Base-by-base conservation (phyloP, 768 basidiomycete species). In the Paxillus rubicundulus region DNA sequence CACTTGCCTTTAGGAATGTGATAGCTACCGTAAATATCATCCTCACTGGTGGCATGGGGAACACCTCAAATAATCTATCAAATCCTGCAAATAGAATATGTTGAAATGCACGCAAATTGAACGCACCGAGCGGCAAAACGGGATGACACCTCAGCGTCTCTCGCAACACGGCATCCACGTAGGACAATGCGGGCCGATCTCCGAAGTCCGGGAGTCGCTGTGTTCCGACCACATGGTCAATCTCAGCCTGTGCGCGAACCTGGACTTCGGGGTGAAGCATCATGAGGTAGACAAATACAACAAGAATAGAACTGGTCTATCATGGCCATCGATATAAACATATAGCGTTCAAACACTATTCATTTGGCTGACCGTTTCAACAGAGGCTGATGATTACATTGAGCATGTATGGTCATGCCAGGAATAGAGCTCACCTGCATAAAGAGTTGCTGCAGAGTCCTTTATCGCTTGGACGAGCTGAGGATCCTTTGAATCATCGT, bases 1-100 rank as follows among this genome's bases (percentile, higher is more conserved):
- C 5, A 0, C 47, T 20, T 21, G 61, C 62, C 62, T 47, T 45
- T 18, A 0, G 73, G 74, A 36, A 77, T 72, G 46, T 56, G 40
- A 44, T 72, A 71, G 0, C 72, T 74, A 17, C 61, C 55, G 53
- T 74, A 76, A 4, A 63, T 52, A 52, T 74, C 70, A 9, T 74
- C 72, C 7, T 61, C 59, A 5, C 48, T 69, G 10, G 72, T 70
- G 21, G 64, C 62, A 54, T 78, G 79, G 13, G 76, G 74, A 13
- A 78, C 57, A 27, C 73, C 77, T 78, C 33, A 9, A 27, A 2
- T 4, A 24, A 16, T 4, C 54, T 8, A 56, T 34, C 1, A 9
- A 9, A 4, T 18, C 9, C 7, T 7, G 16, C 10, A 36, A 17
- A 7, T 1, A 24, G 4, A 24, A 24, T 4, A 24, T 24, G 24